Evolutionary conservation across 2,329 filamentous ascomycete genomes (phyloP), one percentile per base, ranked within the genome.

Genomic region (Ophiostoma piceae): DNA sequence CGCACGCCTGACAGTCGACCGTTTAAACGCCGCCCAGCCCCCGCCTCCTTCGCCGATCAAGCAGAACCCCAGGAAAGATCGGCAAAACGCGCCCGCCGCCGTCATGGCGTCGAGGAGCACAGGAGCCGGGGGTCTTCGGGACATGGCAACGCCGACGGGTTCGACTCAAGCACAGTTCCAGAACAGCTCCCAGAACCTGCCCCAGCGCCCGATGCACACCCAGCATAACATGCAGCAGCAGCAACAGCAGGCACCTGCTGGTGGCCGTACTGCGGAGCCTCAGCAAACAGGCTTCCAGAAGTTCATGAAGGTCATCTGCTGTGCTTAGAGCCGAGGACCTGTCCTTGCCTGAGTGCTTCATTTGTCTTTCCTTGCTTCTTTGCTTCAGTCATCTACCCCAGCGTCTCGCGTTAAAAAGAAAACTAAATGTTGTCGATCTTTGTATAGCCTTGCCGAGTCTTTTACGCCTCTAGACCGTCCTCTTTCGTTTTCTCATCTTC

Each of bases 131-230:
- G 88, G 86, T 79, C 85, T 89, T 76, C 85, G 88, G 79, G 92
- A 96, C 79, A 87, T 90, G 79, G 87, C 88, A 77, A 94, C 94
- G 74, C 92, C 93, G 75, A 90, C 94, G 78, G 92, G 91, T 76
- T 97, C 92, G 78, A 97, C 92, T 74, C 92, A 96, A 80, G 94
- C 94, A 74, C 94, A 97, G 79, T 97, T 97, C 85, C 93, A 96
- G 83, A 94, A 92, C 85, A 97, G 92, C 82, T 92, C 91, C 77
- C 92, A 92, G 79, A 95, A 97, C 79, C 85, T 96, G 74, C 87
- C 90, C 67, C 88, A 87, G 76, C 83, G 89, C 74, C 84, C 85
- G 73, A 85, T 86, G 77, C 86, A 85, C 72, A 83, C 85, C 72
- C 87, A 88, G 77, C 83, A 84, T 71, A 86, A 84, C 71, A 83